A percentile compares a stretch with the other conserved stretches of the same genome.
Conservation (phyloP, 768 basidiomycete genomes). For the Tylopilus intermedius region DNA sequence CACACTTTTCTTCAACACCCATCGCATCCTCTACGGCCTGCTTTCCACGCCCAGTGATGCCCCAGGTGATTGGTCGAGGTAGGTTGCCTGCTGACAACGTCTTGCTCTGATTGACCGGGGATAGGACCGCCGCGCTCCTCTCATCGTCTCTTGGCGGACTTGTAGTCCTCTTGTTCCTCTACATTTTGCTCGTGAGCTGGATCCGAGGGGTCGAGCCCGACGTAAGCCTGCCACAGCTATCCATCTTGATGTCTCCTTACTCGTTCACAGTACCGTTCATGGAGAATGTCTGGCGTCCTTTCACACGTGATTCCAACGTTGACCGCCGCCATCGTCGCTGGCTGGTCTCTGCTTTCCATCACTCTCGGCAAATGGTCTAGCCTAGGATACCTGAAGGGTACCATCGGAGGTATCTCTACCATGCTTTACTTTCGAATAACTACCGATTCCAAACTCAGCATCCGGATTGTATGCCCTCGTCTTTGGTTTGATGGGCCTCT, state of each 20-base stretch:
- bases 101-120: slow-evolving; percentile 5
- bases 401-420: slow-evolving; percentile 49
- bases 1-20: slow-evolving; percentile 59
- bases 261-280: slow-evolving; percentile 58
- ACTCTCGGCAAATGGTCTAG: slow-evolving; percentile 64
- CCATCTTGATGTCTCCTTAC: neutral
- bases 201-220: slow-evolving; percentile 64
- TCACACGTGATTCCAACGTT: slow-evolving; percentile 67
- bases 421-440: neutral
- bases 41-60: slow-evolving; percentile 27
- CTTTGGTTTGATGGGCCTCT: slow-evolving; percentile 71
- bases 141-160: slow-evolving; percentile 52
- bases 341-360: slow-evolving; percentile 59
- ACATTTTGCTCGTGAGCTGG: slow-evolving; percentile 64
- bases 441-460: slow-evolving; percentile 37
- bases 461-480: slow-evolving; percentile 63
- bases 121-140: slow-evolving; percentile 49
- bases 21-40: slow-evolving; percentile 45
- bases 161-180: slow-evolving; percentile 69
- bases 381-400: slow-evolving; percentile 60
- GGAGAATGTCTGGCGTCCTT: slow-evolving; percentile 66
- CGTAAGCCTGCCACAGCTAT: slow-evolving; percentile 38
- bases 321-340: slow-evolving; percentile 63
- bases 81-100: neutral
- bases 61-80: slow-evolving; percentile 52